phyloP scores from a whole-genome alignment of 2,329 filamentous ascomycete species.

The Sclerotinia sclerotiorum region DNA sequence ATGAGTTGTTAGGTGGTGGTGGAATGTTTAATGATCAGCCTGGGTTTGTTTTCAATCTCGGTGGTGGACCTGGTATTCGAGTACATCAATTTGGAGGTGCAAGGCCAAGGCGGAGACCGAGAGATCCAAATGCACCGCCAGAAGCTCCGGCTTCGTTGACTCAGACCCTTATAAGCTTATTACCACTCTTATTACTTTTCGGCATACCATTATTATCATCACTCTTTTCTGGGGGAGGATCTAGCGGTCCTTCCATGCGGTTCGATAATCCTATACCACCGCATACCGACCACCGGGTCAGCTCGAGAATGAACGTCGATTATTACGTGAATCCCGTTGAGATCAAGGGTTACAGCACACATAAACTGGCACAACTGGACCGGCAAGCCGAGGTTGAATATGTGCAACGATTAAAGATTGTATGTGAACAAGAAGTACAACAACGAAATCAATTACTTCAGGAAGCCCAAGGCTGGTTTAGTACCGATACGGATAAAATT shows the following conservation, averaged over 20 bases:
- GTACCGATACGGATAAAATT: constrained; percentile 62
- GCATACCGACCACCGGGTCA: constrained; percentile 71
- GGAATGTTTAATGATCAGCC: constrained; percentile 72
- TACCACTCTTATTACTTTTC: constrained; percentile 88
- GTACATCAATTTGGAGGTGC: constrained; percentile 93
- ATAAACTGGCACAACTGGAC: constrained; percentile 74
- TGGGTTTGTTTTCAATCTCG: constrained; percentile 93
- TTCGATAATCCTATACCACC: constrained; percentile 72
- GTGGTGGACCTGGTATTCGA: constrained; percentile 84
- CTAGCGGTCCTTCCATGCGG: constrained; percentile 66
- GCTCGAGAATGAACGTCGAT: constrained; percentile 67
- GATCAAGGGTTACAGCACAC: constrained; percentile 65
- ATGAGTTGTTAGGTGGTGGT: constrained; percentile 37
- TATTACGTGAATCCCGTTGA: constrained; percentile 86
- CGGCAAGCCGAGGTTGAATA: constrained; percentile 72
- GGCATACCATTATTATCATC: constrained; percentile 80
- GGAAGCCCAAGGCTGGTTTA: constrained; percentile 71
- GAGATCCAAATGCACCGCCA: constrained; percentile 55
- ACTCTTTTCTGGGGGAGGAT: constrained; percentile 61
- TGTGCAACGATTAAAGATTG: constrained; percentile 62
- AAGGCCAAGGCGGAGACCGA: constrained; percentile 73
- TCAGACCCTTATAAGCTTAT: constrained; percentile 65
- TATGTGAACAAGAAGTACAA: constrained; percentile 73
- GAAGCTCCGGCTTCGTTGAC: constrained; percentile 51
- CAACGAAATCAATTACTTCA: constrained; percentile 56